These are phyloP conservation scores for Cruciata laevipes DNA, from an alignment of 257 asterid species.

Conservation along the genomic window DNA sequence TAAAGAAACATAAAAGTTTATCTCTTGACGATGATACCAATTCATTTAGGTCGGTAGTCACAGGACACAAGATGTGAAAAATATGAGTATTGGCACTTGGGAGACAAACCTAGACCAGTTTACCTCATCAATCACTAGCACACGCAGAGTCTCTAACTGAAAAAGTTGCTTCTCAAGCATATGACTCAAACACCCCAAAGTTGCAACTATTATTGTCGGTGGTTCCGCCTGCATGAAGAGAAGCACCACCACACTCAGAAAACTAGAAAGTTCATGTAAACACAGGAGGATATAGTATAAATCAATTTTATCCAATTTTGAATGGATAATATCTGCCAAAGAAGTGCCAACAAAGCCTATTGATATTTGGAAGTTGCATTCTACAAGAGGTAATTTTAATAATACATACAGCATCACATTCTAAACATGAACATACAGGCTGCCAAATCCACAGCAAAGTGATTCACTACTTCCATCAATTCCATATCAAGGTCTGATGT, in stretches of 20 bases:
- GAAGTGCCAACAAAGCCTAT: neutral
- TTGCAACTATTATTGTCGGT: slow-evolving; percentile 80
- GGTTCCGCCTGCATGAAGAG: slow-evolving; percentile 64
- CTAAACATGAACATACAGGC: neutral
- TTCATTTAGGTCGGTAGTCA: neutral
- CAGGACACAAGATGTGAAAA: neutral
- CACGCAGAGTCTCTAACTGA: slow-evolving; percentile 65
- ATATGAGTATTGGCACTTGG: neutral
- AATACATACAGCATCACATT: neutral
- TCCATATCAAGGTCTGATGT: neutral
- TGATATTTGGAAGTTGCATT: neutral
- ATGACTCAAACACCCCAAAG: slow-evolving; percentile 73
- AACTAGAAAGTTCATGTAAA: neutral
- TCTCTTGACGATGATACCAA: neutral
- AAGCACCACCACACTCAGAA: slow-evolving; percentile 15
- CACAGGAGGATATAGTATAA: neutral
- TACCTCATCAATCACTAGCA: slow-evolving; percentile 96
- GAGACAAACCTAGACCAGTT: slow-evolving; percentile 8
- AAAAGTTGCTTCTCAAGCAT: slow-evolving; percentile 79
- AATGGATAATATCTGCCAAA: slow-evolving; percentile 1
- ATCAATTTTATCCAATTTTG: neutral
- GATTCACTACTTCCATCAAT: neutral
- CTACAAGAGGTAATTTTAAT: neutral
- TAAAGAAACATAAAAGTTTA: neutral
- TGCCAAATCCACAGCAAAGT: neutral